Base-by-base conservation (phyloP, 306 rosid genomes). In the Cicer arietinum region DNA sequence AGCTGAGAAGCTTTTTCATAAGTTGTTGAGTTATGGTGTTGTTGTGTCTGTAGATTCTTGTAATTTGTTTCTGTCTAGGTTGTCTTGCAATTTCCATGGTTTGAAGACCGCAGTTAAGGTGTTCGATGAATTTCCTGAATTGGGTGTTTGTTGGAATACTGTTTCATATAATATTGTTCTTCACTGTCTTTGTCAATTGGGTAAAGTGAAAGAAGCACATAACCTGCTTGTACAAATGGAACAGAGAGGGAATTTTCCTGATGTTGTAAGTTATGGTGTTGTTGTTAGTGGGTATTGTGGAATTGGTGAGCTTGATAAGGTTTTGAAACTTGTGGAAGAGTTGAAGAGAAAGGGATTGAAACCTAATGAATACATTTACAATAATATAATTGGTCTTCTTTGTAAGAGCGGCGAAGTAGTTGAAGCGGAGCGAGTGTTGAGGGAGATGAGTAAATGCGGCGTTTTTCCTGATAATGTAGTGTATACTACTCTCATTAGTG, bases 251-350 rank as follows among this genome's bases (percentile, higher is more conserved):
- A 74, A 30, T 81, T 41, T 81, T 72, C 89, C 97, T 18, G 98
- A 93, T 83, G 87, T 89, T 70, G 86, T 93, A 54, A 90, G 95
- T 81, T 93, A 89, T 84, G 86, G 88, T 77, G 92, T 93, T 45
- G n/a, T 93, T 52, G 79, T 93, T 62, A 70, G 81, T 72, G 90
- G 86, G 57, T 93, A 91, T 79, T 93, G 98, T 84, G 65, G 63
- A 52, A 37, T 66, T 69, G 90, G 90, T 39, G 79, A 85, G 77
- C 74, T 85, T 37, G 89, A 87, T 59, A 88, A 79, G 84, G 90
- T 84, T 51, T 62, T 88, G 83, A 88, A 91, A 84, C 96, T 91
- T 52, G 64, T 91, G 13, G 92, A 83, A 74, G 96, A 89, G 75
- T 81, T 93, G 90, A 84, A 83, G 78, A 67, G 82, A 52, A 91